phyloP scores from a whole-genome alignment of 140 eudicot species.

The Stevia rebaudiana region DNA sequence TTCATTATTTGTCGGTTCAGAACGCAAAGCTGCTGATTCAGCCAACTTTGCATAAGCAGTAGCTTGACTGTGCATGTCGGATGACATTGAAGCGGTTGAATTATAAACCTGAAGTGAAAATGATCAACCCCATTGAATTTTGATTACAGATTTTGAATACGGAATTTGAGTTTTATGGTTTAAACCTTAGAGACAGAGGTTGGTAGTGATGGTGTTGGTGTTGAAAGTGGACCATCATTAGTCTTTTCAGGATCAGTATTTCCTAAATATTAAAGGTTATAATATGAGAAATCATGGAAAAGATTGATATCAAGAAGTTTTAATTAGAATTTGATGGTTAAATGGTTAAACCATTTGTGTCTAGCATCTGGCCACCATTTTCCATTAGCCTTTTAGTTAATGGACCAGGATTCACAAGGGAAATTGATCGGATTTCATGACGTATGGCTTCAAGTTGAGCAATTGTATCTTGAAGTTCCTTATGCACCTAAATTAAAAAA shows the following conservation, averaged over 20 bases:
- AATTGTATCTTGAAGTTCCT: slow-evolving; percentile 83
- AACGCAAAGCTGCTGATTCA: slow-evolving; percentile 44
- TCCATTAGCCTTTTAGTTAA: slow-evolving; percentile 56
- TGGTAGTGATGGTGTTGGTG: slow-evolving; percentile 12
- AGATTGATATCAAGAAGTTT: neutral
- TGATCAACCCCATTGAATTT: neutral
- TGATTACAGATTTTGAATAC: neutral
- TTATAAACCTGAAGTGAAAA: slow-evolving; percentile 41
- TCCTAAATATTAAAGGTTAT: slow-evolving; percentile 19
- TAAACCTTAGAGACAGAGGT: slow-evolving; percentile 32
- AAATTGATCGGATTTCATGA: slow-evolving; percentile 69
- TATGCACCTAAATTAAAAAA: slow-evolving; percentile 50
- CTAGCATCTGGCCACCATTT: slow-evolving; percentile 28
- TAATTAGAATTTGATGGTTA: neutral
- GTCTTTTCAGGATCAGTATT: slow-evolving; percentile 28
- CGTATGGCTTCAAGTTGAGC: slow-evolving; percentile 90
- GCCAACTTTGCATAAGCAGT: slow-evolving; percentile 65
- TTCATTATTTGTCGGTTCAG: slow-evolving; percentile 34
- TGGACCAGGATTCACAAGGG: slow-evolving; percentile 82
- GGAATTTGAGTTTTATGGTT: neutral
- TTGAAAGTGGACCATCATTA: slow-evolving; percentile 20
- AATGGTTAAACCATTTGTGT: slow-evolving; percentile 32
- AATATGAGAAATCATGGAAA: neutral
- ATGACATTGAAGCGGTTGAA: slow-evolving; percentile 30
- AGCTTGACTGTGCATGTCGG: slow-evolving; percentile 72